These are phyloP conservation scores for Xylaria digitata DNA, from an alignment of 2,329 filamentous ascomycete species.

Conservation along the genomic window DNA sequence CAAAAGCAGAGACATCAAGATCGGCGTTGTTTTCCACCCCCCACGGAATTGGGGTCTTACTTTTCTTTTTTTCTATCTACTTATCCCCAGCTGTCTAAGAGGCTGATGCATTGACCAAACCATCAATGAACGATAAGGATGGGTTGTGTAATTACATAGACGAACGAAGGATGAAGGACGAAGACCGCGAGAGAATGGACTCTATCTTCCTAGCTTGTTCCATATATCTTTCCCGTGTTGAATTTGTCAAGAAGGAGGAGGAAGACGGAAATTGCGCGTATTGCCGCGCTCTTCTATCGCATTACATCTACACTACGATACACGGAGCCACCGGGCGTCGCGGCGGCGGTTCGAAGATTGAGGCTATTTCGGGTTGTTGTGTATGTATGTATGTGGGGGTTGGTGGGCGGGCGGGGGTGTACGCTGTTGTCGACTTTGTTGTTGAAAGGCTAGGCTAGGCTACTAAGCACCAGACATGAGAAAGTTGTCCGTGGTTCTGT, in stretches of 20 bases:
- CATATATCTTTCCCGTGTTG: not conserved
- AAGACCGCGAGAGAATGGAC: conserved; percentile 13
- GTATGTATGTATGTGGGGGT: not conserved
- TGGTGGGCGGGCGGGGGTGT: no score
- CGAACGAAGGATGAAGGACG: conserved; percentile 19
- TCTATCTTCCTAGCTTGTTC: not conserved
- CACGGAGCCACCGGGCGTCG: not conserved
- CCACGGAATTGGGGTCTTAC: not conserved
- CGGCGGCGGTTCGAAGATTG: not conserved
- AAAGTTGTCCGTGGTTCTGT: no score
- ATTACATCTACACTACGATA: not conserved
- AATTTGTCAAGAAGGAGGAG: not conserved
- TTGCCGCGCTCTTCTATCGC: not conserved
- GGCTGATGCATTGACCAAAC: conserved; percentile 5
- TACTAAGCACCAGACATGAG: no score
- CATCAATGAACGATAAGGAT: not conserved
- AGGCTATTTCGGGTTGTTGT: not conserved
- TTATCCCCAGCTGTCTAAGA: not conserved
- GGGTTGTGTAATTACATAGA: conserved; percentile 30
- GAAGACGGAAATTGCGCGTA: not conserved
- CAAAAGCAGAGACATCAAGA: conserved; percentile 33
- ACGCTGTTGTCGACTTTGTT: no score
- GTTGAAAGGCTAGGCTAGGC: not conserved
- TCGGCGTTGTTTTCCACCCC: conserved; percentile 31
- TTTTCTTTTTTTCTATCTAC: conserved; percentile 7